These are phyloP conservation scores for Hemisphaericaspora nanyangensis DNA, from an alignment of 805 yeast genomes.

Conservation along the genomic window DNA sequence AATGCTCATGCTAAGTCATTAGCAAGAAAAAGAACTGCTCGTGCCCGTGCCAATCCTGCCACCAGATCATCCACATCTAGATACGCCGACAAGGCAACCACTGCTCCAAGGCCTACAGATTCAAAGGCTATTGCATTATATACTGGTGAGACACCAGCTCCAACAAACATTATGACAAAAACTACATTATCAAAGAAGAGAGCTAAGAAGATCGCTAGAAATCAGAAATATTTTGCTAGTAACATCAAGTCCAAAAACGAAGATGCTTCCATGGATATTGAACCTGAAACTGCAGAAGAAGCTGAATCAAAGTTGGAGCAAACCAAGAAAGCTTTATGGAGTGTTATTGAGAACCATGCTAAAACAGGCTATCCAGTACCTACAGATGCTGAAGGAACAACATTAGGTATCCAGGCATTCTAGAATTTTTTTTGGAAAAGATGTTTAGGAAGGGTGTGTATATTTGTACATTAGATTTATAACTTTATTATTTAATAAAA, in stretches of 20 bases:
- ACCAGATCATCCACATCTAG: conserved; percentile 44
- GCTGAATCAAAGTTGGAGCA: conserved; percentile 36
- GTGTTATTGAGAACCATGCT: conserved; percentile 59
- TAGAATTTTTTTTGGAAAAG: conserved; percentile 14
- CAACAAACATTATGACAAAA: conserved; percentile 44
- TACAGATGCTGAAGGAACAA: conserved; percentile 69
- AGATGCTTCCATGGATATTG: conserved; percentile 47
- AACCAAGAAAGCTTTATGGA: conserved; percentile 68
- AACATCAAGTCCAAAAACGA: conserved; percentile 44
- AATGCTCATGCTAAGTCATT: conserved; percentile 48
- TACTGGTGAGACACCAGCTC: conserved; percentile 30
- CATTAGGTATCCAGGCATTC: conserved; percentile 71
- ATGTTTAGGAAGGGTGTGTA: neutral
- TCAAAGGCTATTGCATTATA: conserved; percentile 43
- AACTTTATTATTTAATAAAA: neutral
- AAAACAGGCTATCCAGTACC: conserved; percentile 42
- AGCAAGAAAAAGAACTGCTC: conserved; percentile 53
- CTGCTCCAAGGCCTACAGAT: conserved; percentile 41
- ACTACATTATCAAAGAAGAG: conserved; percentile 71
- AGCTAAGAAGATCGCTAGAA: conserved; percentile 75
- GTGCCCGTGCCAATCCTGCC: conserved; percentile 38
- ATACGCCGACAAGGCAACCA: conserved; percentile 31
- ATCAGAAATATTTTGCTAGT: conserved; percentile 63
- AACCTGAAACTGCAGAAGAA: conserved; percentile 18
- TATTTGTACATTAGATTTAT: conserved; percentile 2